These are phyloP conservation scores for Ophiostoma sp. DNA, from an alignment of 2,329 filamentous ascomycete species.

Conservation along the genomic window DNA sequence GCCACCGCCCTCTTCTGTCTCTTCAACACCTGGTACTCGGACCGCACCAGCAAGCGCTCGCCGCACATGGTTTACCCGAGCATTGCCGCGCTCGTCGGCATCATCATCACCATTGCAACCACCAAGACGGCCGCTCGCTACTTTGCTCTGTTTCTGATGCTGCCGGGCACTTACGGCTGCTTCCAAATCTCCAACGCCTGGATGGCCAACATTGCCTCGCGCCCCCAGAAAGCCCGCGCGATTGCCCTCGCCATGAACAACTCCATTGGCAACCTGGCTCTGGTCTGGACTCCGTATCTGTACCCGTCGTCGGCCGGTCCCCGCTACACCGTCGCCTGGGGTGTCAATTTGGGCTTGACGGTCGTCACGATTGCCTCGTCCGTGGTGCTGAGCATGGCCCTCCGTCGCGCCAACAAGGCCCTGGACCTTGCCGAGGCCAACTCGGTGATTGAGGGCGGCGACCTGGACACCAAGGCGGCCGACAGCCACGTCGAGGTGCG, in stretches of 20 bases:
- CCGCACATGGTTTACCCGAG: slow-evolving; percentile 30
- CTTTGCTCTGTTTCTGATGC: slow-evolving; percentile 10
- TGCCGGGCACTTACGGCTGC: slow-evolving; percentile 31
- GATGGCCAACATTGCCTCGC: slow-evolving; percentile 36
- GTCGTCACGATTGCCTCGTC: not conserved
- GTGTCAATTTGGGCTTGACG: not conserved
- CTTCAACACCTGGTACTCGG: slow-evolving; percentile 37
- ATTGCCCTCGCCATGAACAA: slow-evolving; percentile 35
- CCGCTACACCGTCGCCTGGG: not conserved
- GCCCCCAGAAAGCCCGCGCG: slow-evolving; percentile 34
- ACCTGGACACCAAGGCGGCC: not conserved
- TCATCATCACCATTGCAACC: not conserved
- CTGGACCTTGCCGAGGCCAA: not conserved
- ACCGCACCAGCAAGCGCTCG: slow-evolving; percentile 33
- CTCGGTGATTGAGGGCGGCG: not conserved
- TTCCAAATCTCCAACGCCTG: slow-evolving; percentile 35
- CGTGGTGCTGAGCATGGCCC: not conserved
- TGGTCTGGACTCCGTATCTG: slow-evolving; percentile 32
- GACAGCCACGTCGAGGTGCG: slow-evolving; percentile 3
- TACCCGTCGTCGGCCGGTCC: not conserved
- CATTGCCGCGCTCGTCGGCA: not conserved
- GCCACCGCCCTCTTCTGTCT: slow-evolving; percentile 36
- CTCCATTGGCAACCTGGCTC: slow-evolving; percentile 34
- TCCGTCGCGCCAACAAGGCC: not conserved
- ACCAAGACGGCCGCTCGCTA: slow-evolving; percentile 1